These are phyloP conservation scores for Tolypocladium tropicale DNA, from an alignment of 2,329 filamentous ascomycete genomes.

Conservation along the genomic window DNA sequence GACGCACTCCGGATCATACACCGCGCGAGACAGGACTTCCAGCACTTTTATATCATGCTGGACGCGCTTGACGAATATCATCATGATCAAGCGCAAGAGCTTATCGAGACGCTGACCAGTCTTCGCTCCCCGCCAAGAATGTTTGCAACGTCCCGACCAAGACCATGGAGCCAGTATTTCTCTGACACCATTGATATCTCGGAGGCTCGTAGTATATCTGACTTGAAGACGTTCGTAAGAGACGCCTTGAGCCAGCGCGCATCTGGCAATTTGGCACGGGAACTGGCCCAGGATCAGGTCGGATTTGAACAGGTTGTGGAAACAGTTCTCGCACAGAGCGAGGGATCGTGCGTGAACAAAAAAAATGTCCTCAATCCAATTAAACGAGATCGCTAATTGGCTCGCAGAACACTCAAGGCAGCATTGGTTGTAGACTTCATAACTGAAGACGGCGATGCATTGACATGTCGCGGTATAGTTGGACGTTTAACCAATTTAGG, in stretches of 20 bases:
- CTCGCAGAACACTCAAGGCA: not conserved
- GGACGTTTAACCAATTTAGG: not conserved
- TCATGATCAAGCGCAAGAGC: not conserved
- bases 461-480: not conserved
- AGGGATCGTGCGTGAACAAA: not conserved
- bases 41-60: not conserved
- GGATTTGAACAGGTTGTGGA: no score
- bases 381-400: not conserved
- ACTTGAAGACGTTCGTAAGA: no score
- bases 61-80: not conserved
- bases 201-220: not conserved
- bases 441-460: not conserved
- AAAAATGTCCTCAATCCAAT: not conserved
- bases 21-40: not conserved
- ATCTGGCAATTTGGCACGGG: no score
- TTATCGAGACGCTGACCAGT: not conserved
- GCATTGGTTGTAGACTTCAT: not conserved
- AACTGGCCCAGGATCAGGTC: no score
- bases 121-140: not conserved
- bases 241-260: no score
- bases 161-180: not conserved
- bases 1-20: not conserved
- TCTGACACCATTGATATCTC: not conserved
- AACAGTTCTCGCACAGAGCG: not conserved
- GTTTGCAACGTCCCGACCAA: not conserved